phyloP scores from a whole-genome alignment of 768 basidiomycete species.

The Lactarius quietus region DNA sequence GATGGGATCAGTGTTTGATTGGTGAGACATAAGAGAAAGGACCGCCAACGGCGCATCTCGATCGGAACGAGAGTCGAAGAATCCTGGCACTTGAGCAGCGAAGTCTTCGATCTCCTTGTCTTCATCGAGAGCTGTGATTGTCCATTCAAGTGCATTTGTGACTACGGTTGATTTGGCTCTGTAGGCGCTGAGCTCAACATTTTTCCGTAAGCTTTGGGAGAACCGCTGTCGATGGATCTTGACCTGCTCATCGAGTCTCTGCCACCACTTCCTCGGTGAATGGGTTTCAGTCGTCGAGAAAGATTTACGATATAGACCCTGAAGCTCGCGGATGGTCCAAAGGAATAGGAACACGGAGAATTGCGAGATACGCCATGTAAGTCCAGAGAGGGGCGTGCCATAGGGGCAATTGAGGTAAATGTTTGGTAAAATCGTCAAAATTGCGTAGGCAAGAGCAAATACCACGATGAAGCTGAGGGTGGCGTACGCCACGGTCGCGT shows the following conservation, averaged over 20 bases:
- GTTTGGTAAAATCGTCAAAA: slow-evolving; percentile 6
- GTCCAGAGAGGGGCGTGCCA: slow-evolving; percentile 8
- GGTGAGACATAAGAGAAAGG: too few relatives aligned
- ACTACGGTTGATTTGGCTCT: slow-evolving; percentile 2
- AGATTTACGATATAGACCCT: not conserved
- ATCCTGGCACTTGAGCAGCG: too few relatives aligned
- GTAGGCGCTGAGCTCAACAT: slow-evolving; percentile 1
- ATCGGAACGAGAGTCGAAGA: too few relatives aligned
- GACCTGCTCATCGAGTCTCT: not conserved
- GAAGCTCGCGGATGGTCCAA: not conserved
- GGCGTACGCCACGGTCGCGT: not conserved
- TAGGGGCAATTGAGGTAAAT: slow-evolving; percentile 5
- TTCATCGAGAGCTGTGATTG: too few relatives aligned
- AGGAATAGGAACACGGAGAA: not conserved
- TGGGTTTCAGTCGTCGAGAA: not conserved
- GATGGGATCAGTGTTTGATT: too few relatives aligned
- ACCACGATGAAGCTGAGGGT: not conserved
- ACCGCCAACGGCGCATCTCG: too few relatives aligned
- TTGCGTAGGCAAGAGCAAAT: not conserved
- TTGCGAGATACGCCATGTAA: not conserved
- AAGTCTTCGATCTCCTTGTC: too few relatives aligned
- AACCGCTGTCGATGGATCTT: slow-evolving; percentile 5
- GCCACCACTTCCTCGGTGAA: not conserved
- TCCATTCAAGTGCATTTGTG: slow-evolving; percentile 4
- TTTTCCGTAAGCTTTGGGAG: not conserved